Base-by-base conservation (phyloP, 2,329 filamentous ascomycete species). In the Penicillium vulpinum region DNA sequence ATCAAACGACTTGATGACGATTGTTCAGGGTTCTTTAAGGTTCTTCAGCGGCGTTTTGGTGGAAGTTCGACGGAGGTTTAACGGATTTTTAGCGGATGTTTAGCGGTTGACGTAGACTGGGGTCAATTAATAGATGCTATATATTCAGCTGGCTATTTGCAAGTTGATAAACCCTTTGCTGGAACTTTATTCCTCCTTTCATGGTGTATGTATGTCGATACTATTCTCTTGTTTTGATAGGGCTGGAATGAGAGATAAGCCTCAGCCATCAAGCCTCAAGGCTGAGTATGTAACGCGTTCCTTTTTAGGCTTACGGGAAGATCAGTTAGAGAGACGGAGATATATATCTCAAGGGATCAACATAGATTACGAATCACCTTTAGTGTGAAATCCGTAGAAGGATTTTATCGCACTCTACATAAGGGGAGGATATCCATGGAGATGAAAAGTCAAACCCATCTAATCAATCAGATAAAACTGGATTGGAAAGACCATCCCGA, bases 381-480 rank as follows among this genome's bases (percentile, higher is more conserved):
- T 22, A 16, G 8, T 9, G 15, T 40, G 10, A 13, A 28, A 15
- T 40, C 35, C n/a, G 13, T 10, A n/a, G 5, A 39, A 11, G 5
- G 1, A 2, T 21, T 18, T 28, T 15, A 26, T 38, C 46, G 46
- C 22, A 24, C 22, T 5, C 10, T 31, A 13, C 7, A 28, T 18
- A 21, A 11, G 33, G 22, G 38, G 11, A 5, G 13, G 22, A 5
- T 21, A 2, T 46, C 13, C 21, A 21, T 10, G 15, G 11, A 21
- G 4, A 29, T 8, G 2, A 21, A 50, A 50, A 50, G 24, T 50
- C 5, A 22, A 49, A 50, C 8, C 4, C 2, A 50, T 50, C 48
- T 51, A 51, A 51, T 51, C 48, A 51, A 51, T 51, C 48, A 51
- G 48, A 51, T 51, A 51, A 51, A 24, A 4, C 18, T 22, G n/a